These are phyloP conservation scores for Scedosporium minutisporum DNA, from an alignment of 2,329 filamentous ascomycete species.

Conservation along the genomic window DNA sequence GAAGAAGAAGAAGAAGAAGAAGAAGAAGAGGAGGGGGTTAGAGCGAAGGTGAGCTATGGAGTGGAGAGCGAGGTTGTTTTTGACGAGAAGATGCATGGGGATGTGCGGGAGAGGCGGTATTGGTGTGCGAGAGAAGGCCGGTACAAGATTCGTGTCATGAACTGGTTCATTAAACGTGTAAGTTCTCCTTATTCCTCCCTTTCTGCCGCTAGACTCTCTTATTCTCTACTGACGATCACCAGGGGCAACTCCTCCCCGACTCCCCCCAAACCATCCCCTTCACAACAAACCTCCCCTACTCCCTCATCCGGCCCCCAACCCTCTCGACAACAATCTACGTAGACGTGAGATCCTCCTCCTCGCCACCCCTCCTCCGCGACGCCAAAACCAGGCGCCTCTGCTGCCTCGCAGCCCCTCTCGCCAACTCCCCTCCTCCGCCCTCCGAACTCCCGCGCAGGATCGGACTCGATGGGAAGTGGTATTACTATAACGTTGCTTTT, in stretches of 20 bases:
- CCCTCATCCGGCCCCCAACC: not conserved
- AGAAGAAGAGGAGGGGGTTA: constrained; percentile 28
- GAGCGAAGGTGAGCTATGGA: constrained; percentile 34
- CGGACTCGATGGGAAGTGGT: not conserved
- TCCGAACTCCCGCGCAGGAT: not conserved
- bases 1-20: constrained; percentile 24
- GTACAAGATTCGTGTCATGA: constrained; percentile 28
- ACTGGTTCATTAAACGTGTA: constrained; percentile 33
- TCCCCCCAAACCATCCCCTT: not conserved
- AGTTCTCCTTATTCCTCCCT: not conserved
- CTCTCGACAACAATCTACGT: not conserved
- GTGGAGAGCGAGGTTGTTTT: constrained; percentile 18
- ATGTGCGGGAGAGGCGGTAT: constrained; percentile 21
- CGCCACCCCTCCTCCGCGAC: not conserved
- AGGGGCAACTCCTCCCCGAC: not conserved
- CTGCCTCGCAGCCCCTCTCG: not conserved
- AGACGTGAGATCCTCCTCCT: not conserved
- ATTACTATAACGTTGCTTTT: not conserved
- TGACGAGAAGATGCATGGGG: constrained; percentile 19
- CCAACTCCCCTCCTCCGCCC: not conserved
- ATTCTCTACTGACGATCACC: not conserved
- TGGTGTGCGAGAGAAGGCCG: constrained; percentile 28
- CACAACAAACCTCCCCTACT: not conserved
- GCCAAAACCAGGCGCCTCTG: not conserved
- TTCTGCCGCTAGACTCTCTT: constrained; percentile 12